A percentile compares a stretch with the other conserved stretches of the same genome.
Conservation (phyloP, 257 asterid species). For the Solanum corneliomulleri region DNA sequence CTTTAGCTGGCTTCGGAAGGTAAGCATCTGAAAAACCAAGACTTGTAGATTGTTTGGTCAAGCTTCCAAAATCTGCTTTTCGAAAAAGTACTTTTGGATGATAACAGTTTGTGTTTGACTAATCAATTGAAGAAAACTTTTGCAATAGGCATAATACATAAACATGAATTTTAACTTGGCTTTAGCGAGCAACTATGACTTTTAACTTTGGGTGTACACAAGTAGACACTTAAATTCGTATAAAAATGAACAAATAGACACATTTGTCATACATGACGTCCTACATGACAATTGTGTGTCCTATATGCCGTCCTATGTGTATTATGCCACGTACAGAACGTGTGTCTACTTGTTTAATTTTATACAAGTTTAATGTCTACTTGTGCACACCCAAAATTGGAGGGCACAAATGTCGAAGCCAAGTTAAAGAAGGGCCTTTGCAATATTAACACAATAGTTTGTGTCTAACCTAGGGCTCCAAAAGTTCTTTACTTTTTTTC, state of each 20-base stretch:
- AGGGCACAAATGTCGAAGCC: neutral
- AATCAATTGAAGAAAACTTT: neutral
- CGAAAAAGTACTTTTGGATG: neutral
- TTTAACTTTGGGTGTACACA: neutral
- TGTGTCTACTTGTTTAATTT: neutral
- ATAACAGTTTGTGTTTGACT: neutral
- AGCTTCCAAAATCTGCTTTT: neutral
- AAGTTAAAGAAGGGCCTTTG: neutral
- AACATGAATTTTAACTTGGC: neutral
- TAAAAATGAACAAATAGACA: no score
- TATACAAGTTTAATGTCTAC: neutral
- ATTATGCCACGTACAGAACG: rapidly evolving
- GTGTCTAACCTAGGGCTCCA: neutral
- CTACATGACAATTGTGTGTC: neutral
- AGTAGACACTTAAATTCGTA: no score
- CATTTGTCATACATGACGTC: neutral
- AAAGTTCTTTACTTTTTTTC: neutral
- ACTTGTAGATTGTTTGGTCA: neutral
- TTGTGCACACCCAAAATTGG: neutral
- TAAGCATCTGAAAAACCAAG: neutral
- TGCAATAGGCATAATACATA: neutral
- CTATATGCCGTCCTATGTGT: neutral
- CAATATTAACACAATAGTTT: neutral
- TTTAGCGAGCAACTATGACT: neutral
- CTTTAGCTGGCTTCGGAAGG: slow-evolving; percentile 73